Percentiles rank a stretch among this genome's conserved stretches.
Evolutionary conservation across 306 rosid genomes (phyloP).

Genomic region (Medicago arabica): DNA sequence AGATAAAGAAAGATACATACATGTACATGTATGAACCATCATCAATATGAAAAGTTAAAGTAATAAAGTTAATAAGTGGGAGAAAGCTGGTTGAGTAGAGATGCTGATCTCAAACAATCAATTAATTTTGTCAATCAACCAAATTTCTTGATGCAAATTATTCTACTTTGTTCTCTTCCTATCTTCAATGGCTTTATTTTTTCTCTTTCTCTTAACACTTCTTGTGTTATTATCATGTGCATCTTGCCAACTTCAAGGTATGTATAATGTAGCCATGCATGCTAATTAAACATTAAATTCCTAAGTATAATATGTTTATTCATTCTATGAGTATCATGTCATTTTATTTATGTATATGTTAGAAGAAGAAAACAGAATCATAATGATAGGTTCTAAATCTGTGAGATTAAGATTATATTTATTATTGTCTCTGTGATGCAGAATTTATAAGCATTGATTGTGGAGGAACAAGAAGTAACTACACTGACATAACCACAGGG

Average conservation of each 20-base stretch:
- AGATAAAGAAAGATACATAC: constrained; percentile 46
- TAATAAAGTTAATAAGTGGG: constrained; percentile 46
- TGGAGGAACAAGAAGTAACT: constrained; percentile 70
- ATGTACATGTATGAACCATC: constrained; percentile 72
- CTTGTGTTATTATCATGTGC: constrained; percentile 51
- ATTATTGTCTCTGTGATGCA: constrained; percentile 44
- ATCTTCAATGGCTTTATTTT: constrained; percentile 63
- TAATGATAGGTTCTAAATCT: constrained; percentile 27
- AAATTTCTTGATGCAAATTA: constrained; percentile 42
- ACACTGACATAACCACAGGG: constrained; percentile 72
- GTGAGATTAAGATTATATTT: constrained; percentile 32
- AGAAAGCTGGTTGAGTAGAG: constrained; percentile 47
- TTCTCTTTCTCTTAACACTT: constrained; percentile 49
- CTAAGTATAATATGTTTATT: background rate
- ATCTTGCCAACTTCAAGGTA: constrained; percentile 84
- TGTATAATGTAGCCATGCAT: constrained; percentile 26
- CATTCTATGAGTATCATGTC: background rate
- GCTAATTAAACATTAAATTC: background rate
- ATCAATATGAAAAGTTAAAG: constrained; percentile 50
- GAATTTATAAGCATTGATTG: constrained; percentile 90
- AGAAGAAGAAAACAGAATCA: background rate
- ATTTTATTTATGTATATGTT: too few species aligned
- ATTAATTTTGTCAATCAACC: constrained; percentile 38
- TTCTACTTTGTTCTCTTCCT: constrained; percentile 44
- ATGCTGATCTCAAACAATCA: constrained; percentile 50